Evolutionary conservation across 2,329 filamentous ascomycete genomes (phyloP).

Genomic region (Nemania sp.): DNA sequence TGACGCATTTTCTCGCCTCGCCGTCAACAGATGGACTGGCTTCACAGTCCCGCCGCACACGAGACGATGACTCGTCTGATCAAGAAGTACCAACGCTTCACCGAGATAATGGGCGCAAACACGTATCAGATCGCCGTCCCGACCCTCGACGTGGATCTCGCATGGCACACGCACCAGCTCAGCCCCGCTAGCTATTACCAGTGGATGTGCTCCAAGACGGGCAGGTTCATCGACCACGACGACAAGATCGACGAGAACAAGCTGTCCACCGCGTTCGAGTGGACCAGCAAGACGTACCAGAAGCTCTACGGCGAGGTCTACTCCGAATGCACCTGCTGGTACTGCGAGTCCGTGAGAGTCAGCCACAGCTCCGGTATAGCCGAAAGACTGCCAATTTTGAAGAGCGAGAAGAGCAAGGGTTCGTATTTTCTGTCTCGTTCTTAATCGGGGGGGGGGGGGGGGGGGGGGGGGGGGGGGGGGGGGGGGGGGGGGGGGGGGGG

Average conservation of each 20-base stretch:
- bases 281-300: constrained; percentile 73
- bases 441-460: too few species aligned
- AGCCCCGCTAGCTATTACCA: constrained; percentile 65
- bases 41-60: constrained; percentile 69
- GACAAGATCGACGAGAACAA: constrained; percentile 76
- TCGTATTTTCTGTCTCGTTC: constrained; percentile 28
- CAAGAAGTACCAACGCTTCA: constrained; percentile 67
- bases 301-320: constrained; percentile 68
- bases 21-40: constrained; percentile 65
- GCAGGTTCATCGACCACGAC: constrained; percentile 76
- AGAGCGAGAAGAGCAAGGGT: constrained; percentile 48
- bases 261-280: constrained; percentile 69
- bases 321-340: constrained; percentile 80
- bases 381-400: constrained; percentile 51
- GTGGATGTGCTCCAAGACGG: constrained; percentile 54
- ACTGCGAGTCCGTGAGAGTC: constrained; percentile 74
- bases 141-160: constrained; percentile 75
- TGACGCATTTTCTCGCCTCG: not conserved
- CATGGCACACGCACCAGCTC: constrained; percentile 83
- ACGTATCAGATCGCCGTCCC: constrained; percentile 62
- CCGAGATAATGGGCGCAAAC: constrained; percentile 59
- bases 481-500: too few species aligned
- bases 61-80: constrained; percentile 69
- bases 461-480: too few species aligned
- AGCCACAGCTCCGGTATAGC: constrained; percentile 55